phyloP scores from a whole-genome alignment of 2,329 filamentous ascomycete species.

The Hymenoscyphus fructigenus region DNA sequence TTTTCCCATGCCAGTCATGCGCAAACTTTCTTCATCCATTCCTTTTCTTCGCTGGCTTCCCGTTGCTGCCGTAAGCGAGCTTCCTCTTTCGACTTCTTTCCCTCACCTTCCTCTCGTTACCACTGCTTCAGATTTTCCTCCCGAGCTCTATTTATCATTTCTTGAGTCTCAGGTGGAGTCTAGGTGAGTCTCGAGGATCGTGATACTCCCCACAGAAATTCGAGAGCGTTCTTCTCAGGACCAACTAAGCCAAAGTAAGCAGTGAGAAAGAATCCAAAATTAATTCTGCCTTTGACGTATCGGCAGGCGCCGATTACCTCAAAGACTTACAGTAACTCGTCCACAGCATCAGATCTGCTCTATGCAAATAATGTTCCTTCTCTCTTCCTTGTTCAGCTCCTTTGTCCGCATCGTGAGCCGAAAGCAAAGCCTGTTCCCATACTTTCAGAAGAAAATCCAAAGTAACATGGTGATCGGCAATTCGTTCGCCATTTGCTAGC shows the following conservation, averaged over 20 bases:
- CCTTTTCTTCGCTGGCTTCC: not conserved
- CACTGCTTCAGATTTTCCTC: too few relatives aligned
- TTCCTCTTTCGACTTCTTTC: not conserved
- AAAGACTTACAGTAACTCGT: not conserved
- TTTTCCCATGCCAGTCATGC: too few relatives aligned
- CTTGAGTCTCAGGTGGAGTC: not conserved
- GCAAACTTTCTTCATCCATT: not conserved
- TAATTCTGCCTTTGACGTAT: not conserved
- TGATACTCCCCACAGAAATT: not conserved
- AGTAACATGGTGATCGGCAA: not conserved
- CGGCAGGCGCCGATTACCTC: not conserved
- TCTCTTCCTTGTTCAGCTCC: not conserved
- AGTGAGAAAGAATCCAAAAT: not conserved
- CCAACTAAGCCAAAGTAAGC: not conserved
- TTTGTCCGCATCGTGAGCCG: not conserved
- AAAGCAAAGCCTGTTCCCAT: not conserved
- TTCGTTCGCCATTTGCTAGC: not conserved
- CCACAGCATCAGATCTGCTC: not conserved
- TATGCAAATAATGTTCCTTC: not conserved
- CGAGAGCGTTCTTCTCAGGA: not conserved
- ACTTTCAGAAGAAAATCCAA: not conserved
- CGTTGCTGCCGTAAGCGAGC: not conserved
- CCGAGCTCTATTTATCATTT: not conserved
- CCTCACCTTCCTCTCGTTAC: too few relatives aligned
- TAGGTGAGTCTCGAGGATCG: not conserved